Conservation (phyloP, 371 early-diverging fungal species). For the Mucor saturninus region DNA sequence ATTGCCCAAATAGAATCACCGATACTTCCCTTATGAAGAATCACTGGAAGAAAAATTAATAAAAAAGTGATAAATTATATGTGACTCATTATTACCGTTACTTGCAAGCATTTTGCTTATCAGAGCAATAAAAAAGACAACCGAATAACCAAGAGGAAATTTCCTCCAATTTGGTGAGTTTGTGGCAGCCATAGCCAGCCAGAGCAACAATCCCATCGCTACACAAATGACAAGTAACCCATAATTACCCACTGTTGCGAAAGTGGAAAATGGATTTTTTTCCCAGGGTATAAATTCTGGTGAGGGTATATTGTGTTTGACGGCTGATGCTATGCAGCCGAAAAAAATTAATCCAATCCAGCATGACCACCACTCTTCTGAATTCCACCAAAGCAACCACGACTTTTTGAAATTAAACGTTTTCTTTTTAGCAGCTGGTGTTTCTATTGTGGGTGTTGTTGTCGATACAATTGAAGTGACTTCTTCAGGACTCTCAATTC, state of each 20-base stretch:
- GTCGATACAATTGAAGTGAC: too few species aligned
- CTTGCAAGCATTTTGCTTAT: conserved; percentile 63
- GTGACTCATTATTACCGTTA: conserved; percentile 43
- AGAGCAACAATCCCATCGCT: conserved; percentile 54
- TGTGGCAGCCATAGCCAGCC: conserved; percentile 51
- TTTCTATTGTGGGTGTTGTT: background rate
- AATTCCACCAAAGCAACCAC: conserved; percentile 68
- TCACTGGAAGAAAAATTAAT: conserved; percentile 20
- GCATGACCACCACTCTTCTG: conserved; percentile 70
- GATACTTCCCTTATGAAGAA: conserved; percentile 53
- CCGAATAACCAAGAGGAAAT: conserved; percentile 54
- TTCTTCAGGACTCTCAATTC: too few species aligned
- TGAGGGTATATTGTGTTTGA: conserved; percentile 48
- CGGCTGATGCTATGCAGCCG: conserved; percentile 55
- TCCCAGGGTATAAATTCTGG: conserved; percentile 58
- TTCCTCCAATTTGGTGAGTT: conserved; percentile 45
- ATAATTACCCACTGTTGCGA: conserved; percentile 47
- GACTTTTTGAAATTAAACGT: conserved; percentile 1
- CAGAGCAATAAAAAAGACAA: conserved; percentile 54
- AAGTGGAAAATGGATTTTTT: conserved; percentile 55
- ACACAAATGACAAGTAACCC: conserved; percentile 57
- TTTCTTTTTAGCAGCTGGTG: background rate
- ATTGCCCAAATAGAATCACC: conserved; percentile 72
- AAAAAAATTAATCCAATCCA: conserved; percentile 68
- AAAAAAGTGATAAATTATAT: background rate